These are phyloP conservation scores for Angophora floribunda DNA, from an alignment of 345 rosid species.

Conservation along the genomic window DNA sequence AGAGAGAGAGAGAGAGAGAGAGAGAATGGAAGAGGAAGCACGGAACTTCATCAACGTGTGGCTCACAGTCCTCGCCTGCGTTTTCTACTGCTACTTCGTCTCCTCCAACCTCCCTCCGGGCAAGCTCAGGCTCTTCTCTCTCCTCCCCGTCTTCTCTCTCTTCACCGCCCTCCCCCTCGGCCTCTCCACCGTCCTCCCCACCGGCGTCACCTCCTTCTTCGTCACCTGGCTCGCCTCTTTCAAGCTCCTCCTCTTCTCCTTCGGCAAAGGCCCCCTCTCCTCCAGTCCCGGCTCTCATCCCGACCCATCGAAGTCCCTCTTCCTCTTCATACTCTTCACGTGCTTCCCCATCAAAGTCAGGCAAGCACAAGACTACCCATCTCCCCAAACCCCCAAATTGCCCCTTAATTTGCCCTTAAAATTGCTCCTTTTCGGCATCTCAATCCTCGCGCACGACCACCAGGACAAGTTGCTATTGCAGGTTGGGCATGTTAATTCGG, in stretches of 20 bases:
- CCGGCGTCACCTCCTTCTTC: slow-evolving; percentile 17
- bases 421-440: neutral
- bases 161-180: slow-evolving; percentile 21
- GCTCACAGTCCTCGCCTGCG: slow-evolving; percentile 3
- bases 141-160: slow-evolving; percentile 29
- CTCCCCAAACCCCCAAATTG: neutral
- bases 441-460: neutral
- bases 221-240: slow-evolving; percentile 25
- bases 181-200: slow-evolving; percentile 9
- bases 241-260: slow-evolving; percentile 43
- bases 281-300: neutral
- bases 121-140: slow-evolving; percentile 13
- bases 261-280: slow-evolving; percentile 27
- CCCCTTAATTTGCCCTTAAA: neutral
- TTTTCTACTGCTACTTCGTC: slow-evolving; percentile 16
- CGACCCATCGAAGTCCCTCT: neutral
- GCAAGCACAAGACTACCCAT: neutral
- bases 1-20: neutral
- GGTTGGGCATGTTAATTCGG: neutral
- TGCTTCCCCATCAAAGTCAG: slow-evolving; percentile 21
- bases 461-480: neutral
- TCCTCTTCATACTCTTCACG: slow-evolving; percentile 16
- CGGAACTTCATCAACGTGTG: slow-evolving; percentile 16
- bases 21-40: slow-evolving; percentile 1
- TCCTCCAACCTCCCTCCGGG: slow-evolving; percentile 19